Conservation (phyloP, 805 yeast genomes). For the Wickerhamomyces rabaulensis region DNA sequence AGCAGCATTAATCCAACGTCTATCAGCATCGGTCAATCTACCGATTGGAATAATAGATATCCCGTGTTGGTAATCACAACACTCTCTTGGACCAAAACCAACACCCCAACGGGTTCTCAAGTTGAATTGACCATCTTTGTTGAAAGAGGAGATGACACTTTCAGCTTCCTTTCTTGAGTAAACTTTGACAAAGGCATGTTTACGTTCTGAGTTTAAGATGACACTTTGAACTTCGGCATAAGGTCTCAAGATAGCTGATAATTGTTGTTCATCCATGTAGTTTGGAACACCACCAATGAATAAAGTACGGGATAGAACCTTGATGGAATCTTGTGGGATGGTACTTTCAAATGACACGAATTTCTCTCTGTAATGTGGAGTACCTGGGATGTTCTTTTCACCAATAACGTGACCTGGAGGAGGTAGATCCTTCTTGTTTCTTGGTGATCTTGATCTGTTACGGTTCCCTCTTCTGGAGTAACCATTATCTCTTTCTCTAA, state of each 20-base stretch:
- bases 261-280: constrained; percentile 68
- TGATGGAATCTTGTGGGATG: constrained; percentile 72
- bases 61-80: constrained; percentile 93
- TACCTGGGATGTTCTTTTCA: constrained; percentile 65
- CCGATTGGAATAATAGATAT: constrained; percentile 80
- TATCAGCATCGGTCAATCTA: constrained; percentile 91
- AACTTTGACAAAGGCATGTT: constrained; percentile 94
- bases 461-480: constrained; percentile 19
- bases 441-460: constrained; percentile 27
- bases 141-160: constrained; percentile 66
- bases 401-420: constrained; percentile 37
- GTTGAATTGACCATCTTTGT: constrained; percentile 53
- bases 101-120: constrained; percentile 97
- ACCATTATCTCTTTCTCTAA: constrained; percentile 12
- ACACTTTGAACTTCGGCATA: constrained; percentile 90
- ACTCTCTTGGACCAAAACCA: constrained; percentile 97
- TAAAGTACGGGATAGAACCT: constrained; percentile 83
- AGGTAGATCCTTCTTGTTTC: constrained; percentile 12
- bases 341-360: constrained; percentile 64
- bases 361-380: constrained; percentile 72
- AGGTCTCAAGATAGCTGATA: constrained; percentile 69
- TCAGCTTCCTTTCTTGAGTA: constrained; percentile 92
- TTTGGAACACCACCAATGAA: constrained; percentile 93
- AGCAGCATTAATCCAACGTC: constrained; percentile 80
- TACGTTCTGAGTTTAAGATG: constrained; percentile 80